phyloP scores from a whole-genome alignment of 2,329 filamentous ascomycete genomes.

The Xylaria sp. region DNA sequence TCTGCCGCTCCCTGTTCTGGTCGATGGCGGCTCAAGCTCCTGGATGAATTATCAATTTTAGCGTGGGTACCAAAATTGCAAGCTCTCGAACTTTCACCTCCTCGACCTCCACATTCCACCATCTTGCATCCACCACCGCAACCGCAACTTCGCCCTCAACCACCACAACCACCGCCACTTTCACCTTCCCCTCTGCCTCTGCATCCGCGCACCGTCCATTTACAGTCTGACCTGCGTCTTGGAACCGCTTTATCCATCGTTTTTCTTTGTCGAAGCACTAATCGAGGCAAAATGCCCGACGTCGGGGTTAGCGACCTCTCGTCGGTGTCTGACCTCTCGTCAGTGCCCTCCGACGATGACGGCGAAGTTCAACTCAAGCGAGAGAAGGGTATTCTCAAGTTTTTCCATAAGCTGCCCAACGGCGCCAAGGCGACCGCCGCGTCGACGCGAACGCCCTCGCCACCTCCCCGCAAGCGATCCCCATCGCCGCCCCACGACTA shows the following conservation, averaged over 20 bases:
- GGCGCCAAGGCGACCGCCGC: constrained; percentile 32
- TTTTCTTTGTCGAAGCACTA: background rate
- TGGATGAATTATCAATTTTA: constrained; percentile 32
- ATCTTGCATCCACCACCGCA: constrained; percentile 18
- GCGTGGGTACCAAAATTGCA: constrained; percentile 31
- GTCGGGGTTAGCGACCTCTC: constrained; percentile 62
- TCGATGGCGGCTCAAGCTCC: constrained; percentile 31
- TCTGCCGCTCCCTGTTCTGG: constrained; percentile 24
- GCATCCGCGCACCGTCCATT: background rate
- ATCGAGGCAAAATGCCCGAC: constrained; percentile 46
- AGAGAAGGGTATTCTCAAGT: constrained; percentile 59
- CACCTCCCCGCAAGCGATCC: constrained; percentile 69
- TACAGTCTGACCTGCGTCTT: background rate
- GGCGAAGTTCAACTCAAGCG: constrained; percentile 45
- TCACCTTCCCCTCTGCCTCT: constrained; percentile 8
- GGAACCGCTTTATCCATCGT: background rate
- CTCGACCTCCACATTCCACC: constrained; percentile 28
- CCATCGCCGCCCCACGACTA: constrained; percentile 88
- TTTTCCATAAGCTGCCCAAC: constrained; percentile 56
- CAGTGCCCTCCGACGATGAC: constrained; percentile 49
- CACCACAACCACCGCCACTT: constrained; percentile 7
- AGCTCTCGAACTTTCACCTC: constrained; percentile 24
- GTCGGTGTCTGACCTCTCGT: constrained; percentile 40
- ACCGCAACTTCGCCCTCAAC: background rate
- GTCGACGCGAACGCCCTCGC: constrained; percentile 53